Percentiles rank a stretch among this genome's conserved stretches.
phyloP scores from a whole-genome alignment of 495 filamentous ascomycete genomes.

The Gamarada debralockiae region DNA sequence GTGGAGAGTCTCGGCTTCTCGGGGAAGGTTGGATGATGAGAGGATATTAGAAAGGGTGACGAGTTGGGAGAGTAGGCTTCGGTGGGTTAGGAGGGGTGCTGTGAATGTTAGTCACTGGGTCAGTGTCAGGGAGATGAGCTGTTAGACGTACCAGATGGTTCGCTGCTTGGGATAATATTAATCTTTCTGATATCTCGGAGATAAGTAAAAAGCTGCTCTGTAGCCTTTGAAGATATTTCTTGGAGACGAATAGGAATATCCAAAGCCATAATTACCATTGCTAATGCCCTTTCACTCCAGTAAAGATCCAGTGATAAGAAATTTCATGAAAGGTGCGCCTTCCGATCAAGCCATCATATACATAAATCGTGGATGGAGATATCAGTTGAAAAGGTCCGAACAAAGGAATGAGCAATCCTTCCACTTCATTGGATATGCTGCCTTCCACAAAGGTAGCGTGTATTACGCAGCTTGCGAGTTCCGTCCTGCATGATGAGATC shows the following conservation, averaged over 20 bases:
- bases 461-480: too few relatives aligned
- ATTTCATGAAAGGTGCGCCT: too few relatives aligned
- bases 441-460: too few relatives aligned
- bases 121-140: neutral
- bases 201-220: neutral
- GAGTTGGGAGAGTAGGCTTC: neutral
- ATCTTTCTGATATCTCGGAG: conserved; percentile 1
- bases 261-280: neutral
- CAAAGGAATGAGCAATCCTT: too few relatives aligned
- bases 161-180: neutral
- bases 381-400: too few relatives aligned
- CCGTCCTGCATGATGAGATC: too few relatives aligned
- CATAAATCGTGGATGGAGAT: too few relatives aligned
- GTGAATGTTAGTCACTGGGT: neutral
- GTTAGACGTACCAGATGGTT: neutral
- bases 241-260: neutral
- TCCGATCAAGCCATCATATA: too few relatives aligned
- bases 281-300: too few relatives aligned
- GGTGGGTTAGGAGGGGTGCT: neutral
- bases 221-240: neutral
- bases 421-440: too few relatives aligned
- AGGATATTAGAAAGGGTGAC: neutral
- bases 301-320: too few relatives aligned
- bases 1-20: conserved; percentile 3
- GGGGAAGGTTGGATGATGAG: neutral